These are phyloP conservation scores for Fusarium newnesense DNA, from an alignment of 2,329 filamentous ascomycete species.

Conservation along the genomic window DNA sequence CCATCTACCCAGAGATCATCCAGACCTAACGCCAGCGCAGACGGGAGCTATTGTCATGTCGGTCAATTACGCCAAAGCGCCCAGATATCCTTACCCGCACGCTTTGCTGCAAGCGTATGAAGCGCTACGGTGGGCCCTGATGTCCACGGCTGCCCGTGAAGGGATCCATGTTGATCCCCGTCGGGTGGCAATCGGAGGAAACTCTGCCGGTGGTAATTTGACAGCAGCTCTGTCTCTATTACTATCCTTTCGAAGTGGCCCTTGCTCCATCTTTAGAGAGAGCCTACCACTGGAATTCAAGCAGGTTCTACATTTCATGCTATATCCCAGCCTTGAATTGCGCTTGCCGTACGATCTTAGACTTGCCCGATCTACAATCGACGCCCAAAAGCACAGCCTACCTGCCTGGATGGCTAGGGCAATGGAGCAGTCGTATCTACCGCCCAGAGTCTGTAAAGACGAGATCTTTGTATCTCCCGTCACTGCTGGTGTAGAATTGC, in stretches of 20 bases:
- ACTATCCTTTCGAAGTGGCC: background rate
- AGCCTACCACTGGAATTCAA: background rate
- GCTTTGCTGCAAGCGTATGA: background rate
- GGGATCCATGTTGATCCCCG: background rate
- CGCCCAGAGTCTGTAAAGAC: background rate
- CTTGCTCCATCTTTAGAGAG: accelerated
- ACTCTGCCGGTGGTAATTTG: background rate
- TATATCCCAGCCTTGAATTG: background rate
- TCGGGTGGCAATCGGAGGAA: background rate
- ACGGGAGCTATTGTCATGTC: background rate
- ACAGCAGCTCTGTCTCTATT: background rate
- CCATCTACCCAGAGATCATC: accelerated
- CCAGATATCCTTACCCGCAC: background rate
- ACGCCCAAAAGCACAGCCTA: background rate
- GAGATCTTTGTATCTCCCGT: background rate
- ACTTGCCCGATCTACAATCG: accelerated
- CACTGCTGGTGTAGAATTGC: accelerated
- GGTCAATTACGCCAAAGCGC: background rate
- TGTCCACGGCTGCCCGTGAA: background rate
- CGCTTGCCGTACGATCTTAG: background rate
- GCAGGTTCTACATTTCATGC: background rate
- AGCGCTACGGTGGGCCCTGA: accelerated
- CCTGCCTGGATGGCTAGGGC: background rate
- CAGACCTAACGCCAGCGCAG: accelerated
- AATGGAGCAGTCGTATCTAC: background rate